phyloP scores from a whole-genome alignment of 176 grass and related monocot genomes.

The Oryza punctata region DNA sequence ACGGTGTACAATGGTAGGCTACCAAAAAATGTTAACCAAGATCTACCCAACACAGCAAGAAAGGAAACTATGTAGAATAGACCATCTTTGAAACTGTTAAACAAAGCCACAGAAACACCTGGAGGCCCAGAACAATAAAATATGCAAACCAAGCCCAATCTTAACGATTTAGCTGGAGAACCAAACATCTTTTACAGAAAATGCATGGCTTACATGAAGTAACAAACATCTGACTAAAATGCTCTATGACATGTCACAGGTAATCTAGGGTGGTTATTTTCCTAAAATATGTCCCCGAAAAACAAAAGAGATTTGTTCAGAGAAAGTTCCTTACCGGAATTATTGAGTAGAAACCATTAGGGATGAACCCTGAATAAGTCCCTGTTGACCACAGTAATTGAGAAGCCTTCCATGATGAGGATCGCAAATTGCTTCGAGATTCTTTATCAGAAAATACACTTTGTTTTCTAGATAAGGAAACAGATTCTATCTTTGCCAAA shows the following conservation, averaged over 20 bases:
- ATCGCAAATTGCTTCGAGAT: slow-evolving; percentile 32
- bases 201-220: not conserved
- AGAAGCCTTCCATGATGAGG: slow-evolving; percentile 70
- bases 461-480: slow-evolving; percentile 66
- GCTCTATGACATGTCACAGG: not conserved
- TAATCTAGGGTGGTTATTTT: slow-evolving; percentile 1
- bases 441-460: slow-evolving; percentile 60
- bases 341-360: slow-evolving; percentile 98
- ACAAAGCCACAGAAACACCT: not conserved
- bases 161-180: not conserved
- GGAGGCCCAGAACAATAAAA: not conserved
- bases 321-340: slow-evolving; percentile 71
- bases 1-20: not conserved
- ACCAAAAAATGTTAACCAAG: not conserved
- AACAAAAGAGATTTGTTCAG: not conserved
- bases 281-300: not conserved
- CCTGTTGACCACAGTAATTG: slow-evolving; percentile 91
- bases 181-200: slow-evolving; percentile 5
- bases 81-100: not conserved
- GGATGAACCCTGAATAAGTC: slow-evolving; percentile 78
- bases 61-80: not conserved
- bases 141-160: not conserved
- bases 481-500: slow-evolving; percentile 78
- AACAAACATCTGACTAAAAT: slow-evolving; percentile 20
- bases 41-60: not conserved